phyloP scores from a whole-genome alignment of 139 green algal genomes.

The Micractinium conductrix region DNA sequence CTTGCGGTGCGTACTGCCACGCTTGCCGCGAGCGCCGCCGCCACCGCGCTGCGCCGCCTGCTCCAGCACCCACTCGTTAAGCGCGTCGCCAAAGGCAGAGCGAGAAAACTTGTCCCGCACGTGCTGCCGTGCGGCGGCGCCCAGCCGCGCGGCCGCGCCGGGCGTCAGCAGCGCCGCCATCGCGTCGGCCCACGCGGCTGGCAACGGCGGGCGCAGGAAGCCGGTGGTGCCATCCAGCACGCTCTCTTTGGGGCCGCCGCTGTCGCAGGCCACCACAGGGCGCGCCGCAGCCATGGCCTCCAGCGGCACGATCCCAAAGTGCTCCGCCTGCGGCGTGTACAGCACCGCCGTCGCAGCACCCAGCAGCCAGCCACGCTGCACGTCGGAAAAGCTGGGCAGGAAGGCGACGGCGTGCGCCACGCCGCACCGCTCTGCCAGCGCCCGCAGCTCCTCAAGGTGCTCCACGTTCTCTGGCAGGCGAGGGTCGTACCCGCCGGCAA shows the following conservation, averaged over 20 bases:
- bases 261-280: slow-evolving; percentile 91
- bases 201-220: slow-evolving; percentile 68
- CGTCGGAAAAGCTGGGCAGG: slow-evolving; percentile 87
- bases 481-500: slow-evolving; percentile 92
- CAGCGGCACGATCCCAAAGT: slow-evolving; percentile 99
- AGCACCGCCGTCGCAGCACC: slow-evolving; percentile 68
- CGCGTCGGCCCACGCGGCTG: slow-evolving; percentile 58
- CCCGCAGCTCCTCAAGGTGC: slow-evolving; percentile 78
- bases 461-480: slow-evolving; percentile 91
- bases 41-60: slow-evolving; percentile 7
- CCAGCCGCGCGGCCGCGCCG: slow-evolving; percentile 55
- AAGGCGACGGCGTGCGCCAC: slow-evolving; percentile 80
- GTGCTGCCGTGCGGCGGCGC: slow-evolving; percentile 62
- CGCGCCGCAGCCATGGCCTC: slow-evolving; percentile 91
- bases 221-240: slow-evolving; percentile 74
- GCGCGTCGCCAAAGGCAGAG: slow-evolving; percentile 67
- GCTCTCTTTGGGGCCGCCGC: slow-evolving; percentile 85
- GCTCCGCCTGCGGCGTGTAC: slow-evolving; percentile 94
- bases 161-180: slow-evolving; percentile 56
- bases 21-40: not conserved
- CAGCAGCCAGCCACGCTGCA: slow-evolving; percentile 76
- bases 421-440: slow-evolving; percentile 56
- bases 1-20: too few species aligned
- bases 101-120: slow-evolving; percentile 76
- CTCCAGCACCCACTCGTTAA: slow-evolving; percentile 54